A percentile compares a stretch with the other conserved stretches of the same genome.
phyloP scores from a whole-genome alignment of 495 filamentous ascomycete species.

The Penicillium atrosanguineum region DNA sequence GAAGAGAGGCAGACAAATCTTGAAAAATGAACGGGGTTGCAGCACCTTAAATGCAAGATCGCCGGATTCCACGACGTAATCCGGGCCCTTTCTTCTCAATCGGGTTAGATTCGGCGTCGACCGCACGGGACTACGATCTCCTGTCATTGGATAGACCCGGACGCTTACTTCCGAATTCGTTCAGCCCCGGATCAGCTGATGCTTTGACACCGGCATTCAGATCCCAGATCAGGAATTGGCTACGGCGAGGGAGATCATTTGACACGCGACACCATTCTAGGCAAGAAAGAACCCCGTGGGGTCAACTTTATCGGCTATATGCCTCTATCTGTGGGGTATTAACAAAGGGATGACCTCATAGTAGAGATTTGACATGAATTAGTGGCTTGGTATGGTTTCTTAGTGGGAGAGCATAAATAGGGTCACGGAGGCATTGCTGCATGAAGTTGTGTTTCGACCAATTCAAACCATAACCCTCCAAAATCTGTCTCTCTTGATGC shows the following conservation, averaged over 20 bases:
- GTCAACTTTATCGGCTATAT: background rate
- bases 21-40: background rate
- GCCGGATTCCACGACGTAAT: slow-evolving; percentile 1
- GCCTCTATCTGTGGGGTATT: background rate
- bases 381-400: background rate
- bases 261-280: background rate
- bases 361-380: background rate
- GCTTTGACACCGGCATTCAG: background rate
- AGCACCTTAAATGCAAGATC: background rate
- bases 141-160: background rate
- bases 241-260: background rate
- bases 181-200: background rate
- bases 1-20: background rate
- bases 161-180: background rate
- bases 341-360: background rate
- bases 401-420: background rate
- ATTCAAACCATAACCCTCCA: slow-evolving; percentile 28
- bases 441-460: slow-evolving; percentile 27
- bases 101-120: slow-evolving; percentile 6
- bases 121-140: background rate
- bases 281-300: background rate
- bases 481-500: slow-evolving; percentile 17
- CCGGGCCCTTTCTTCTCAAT: slow-evolving; percentile 20
- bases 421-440: slow-evolving; percentile 25
- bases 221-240: background rate